Evolutionary conservation across 2,329 filamentous ascomycete genomes (phyloP), one percentile per base, ranked within the genome.

Genomic region (Colletotrichum orchidophilum): DNA sequence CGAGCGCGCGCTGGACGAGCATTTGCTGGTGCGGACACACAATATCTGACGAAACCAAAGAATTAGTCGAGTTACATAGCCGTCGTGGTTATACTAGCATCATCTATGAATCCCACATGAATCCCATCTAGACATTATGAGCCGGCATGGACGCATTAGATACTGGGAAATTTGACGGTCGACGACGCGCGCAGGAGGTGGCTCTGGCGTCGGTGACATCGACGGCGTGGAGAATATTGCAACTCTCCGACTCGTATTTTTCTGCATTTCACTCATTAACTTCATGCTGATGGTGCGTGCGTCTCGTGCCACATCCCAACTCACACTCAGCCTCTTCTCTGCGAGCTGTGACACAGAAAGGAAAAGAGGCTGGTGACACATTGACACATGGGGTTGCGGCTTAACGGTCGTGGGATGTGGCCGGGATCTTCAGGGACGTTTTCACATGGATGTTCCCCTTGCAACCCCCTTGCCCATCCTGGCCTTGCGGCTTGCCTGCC

Each of bases 341-440:
- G 61, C 21, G 13, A 57, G n/a, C 27, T 21, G 52, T 27, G 54
- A 60, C 12, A 54, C 39, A 46, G 7, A 46, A 18, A 46, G 39
- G 15, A 33, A 24, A 3, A 52, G 60, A 54, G 39, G 63, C 63
- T 55, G 67, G 63, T 57, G 63, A 31, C 53, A 70, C 69, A 64
- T 55, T 59, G 66, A 58, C 39, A 46, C 39, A 46, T 46, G 49
- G 59, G 39, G 63, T 62, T 71, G 69, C 69, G 60, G 65, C 69
- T 71, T 68, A 60, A 70, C 68, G 53, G 66, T 61, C 31, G 55
- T 72, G 46, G 53, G 49, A 61, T 65, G 55, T 70, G 59, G 60
- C 60, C 42, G 55, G 70, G 66, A 70, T 72, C 70, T 54, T 57
- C 70, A 70, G 70, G 70, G 55, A 72, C 70, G 57, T 60, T 58